Evolutionary conservation across 2,329 filamentous ascomycete species (phyloP), one percentile per base, ranked within the genome.

Genomic region (Ophiostoma australiae): DNA sequence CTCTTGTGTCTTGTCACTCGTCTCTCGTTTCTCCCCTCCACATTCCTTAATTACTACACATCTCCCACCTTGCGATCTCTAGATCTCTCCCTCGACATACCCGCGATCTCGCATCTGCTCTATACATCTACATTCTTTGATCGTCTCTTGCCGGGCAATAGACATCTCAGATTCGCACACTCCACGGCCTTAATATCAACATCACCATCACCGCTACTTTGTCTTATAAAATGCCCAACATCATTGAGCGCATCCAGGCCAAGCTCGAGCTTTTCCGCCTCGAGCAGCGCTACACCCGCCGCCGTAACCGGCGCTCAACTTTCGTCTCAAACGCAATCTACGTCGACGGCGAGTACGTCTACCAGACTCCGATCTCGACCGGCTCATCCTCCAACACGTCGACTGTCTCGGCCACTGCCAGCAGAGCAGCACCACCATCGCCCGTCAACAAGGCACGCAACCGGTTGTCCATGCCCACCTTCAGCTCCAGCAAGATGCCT

Each of bases 341-440:
- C 81, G 91, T 97, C 74, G 92, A 98, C 79, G 95, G 94, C 81
- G 94, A 97, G 83, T 97, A 97, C 83, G 85, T 97, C 80, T 96
- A 93, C 85, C 85, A 89, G 78, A 87, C 85, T 0, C 86, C 87
- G 74, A 85, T 81, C 80, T 82, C 83, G 69, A 88, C 86, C 1
- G 86, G 86, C 71, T 87, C 85, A 23, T 87, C 85, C 5, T 80
- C 74, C 13, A 41, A 35, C 31, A 72, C 67, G 48, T 63, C 66
- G 48, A 7, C 37, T 17, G 15, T 79, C 41, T 23, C 79, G 80
- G 76, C 77, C 78, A 73, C 78, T 78, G 70, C 76, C 76, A 72
- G 75, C 4, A 77, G 70, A 71, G 74, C 70, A 37, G 73, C 76
- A 74, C 65, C 73, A 41, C 39, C 39, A 73, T 74, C 75, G 76